Percentiles rank a stretch among this genome's conserved stretches.
Conservation (phyloP, 805 yeast species). For the Wickerhamiella azyma region DNA sequence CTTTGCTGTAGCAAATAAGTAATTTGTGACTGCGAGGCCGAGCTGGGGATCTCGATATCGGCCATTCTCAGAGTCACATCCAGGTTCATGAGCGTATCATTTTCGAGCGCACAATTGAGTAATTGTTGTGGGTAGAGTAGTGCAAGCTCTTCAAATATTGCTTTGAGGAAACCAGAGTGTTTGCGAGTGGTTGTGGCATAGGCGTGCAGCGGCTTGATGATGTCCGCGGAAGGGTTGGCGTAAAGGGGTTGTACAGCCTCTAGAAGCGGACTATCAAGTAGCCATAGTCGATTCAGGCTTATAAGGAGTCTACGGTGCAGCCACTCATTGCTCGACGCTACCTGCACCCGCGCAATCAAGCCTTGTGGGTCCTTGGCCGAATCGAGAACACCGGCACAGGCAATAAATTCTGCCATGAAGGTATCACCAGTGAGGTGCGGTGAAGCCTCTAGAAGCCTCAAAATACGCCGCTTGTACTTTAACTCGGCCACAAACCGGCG, state of each 20-base stretch:
- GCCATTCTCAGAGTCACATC: not conserved
- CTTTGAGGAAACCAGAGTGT: not conserved
- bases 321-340: not conserved
- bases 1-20: not conserved
- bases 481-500: constrained; percentile 30
- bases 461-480: constrained; percentile 20
- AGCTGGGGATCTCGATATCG: not conserved
- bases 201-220: not conserved
- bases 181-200: not conserved
- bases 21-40: not conserved
- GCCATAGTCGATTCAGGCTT: not conserved
- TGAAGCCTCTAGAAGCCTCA: constrained; percentile 19
- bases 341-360: not conserved
- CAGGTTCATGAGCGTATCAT: constrained; percentile 1
- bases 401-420: constrained; percentile 10
- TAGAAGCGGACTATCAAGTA: not conserved
- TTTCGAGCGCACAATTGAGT: not conserved
- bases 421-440: constrained; percentile 12
- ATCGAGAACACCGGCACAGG: not conserved
- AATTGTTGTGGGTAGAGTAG: not conserved
- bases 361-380: not conserved
- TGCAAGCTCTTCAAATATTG: not conserved
- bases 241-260: not conserved
- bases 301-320: not conserved
- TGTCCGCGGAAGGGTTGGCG: not conserved